Conservation (phyloP, 352 stramenopile species). For the Pythium myriotylum region DNA sequence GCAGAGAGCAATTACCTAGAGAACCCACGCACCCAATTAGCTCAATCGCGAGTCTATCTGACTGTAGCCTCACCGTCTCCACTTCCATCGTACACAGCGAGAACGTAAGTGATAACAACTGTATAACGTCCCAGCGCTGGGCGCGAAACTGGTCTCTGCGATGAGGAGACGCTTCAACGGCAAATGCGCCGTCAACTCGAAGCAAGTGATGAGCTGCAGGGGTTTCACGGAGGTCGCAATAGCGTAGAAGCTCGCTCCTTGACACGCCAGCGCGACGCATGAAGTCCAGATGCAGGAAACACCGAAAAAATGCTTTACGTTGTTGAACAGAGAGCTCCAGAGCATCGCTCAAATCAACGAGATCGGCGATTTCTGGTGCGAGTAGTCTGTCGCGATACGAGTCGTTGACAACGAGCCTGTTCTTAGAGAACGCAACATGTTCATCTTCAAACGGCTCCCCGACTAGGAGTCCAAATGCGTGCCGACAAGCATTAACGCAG, state of each 20-base stretch:
- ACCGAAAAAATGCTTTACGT: slow-evolving; percentile 63
- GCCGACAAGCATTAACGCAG: slow-evolving; percentile 25
- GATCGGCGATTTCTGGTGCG: slow-evolving; percentile 56
- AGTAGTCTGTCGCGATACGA: slow-evolving; percentile 65
- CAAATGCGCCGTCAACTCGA: slow-evolving; percentile 26
- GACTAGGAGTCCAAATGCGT: slow-evolving; percentile 39
- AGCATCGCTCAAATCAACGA: slow-evolving; percentile 58
- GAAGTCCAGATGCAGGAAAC: slow-evolving; percentile 63
- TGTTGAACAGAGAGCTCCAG: slow-evolving; percentile 52
- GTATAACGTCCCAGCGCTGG: slow-evolving; percentile 61
- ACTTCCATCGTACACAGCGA: slow-evolving; percentile 58
- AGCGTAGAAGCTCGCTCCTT: slow-evolving; percentile 53
- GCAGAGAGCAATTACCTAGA: slow-evolving; percentile 4
- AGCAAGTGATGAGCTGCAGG: slow-evolving; percentile 41
- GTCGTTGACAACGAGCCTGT: slow-evolving; percentile 56
- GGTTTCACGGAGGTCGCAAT: slow-evolving; percentile 48
- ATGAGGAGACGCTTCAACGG: slow-evolving; percentile 34
- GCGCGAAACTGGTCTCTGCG: slow-evolving; percentile 31
- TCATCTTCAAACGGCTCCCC: slow-evolving; percentile 55
- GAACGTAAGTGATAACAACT: slow-evolving; percentile 55
- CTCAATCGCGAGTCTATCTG: background rate
- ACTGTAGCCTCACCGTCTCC: slow-evolving; percentile 19
- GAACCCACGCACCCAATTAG: background rate
- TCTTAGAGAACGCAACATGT: slow-evolving; percentile 42
- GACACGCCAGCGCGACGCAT: slow-evolving; percentile 56